phyloP scores from a whole-genome alignment of 352 stramenopile genomes.

The Blastocystis sp. region DNA sequence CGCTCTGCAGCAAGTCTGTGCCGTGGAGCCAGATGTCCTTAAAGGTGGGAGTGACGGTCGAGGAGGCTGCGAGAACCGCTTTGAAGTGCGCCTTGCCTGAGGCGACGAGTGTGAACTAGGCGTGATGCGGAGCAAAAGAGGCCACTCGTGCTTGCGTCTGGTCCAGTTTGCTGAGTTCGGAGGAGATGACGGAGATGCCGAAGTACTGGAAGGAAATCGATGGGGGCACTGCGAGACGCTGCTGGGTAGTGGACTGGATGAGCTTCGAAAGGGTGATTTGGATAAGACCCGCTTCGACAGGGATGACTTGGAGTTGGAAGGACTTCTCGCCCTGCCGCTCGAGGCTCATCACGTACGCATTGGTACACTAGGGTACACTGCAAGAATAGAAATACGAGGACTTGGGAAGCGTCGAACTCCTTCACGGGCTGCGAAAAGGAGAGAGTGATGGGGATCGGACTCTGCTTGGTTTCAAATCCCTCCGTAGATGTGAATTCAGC shows the following conservation, averaged over 20 bases:
- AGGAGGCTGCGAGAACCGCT: slow-evolving; percentile 1
- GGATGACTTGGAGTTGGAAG: slow-evolving; percentile 4
- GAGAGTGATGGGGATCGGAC: slow-evolving; percentile 13
- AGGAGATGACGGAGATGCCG: neutral
- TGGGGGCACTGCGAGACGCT: neutral
- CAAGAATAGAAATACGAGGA: slow-evolving; percentile 4
- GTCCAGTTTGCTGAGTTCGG: slow-evolving; percentile 8
- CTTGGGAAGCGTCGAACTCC: slow-evolving; percentile 2
- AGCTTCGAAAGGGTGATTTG: slow-evolving; percentile 28
- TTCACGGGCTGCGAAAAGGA: slow-evolving; percentile 22
- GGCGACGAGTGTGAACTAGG: neutral
- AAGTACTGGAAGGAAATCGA: slow-evolving; percentile 51
- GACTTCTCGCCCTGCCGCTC: neutral
- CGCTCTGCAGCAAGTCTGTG: neutral
- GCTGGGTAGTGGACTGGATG: slow-evolving; percentile 1
- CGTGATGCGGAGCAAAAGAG: neutral
- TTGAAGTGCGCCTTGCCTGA: neutral
- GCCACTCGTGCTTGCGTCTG: slow-evolving; percentile 23
- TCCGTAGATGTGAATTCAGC: slow-evolving; percentile 11
- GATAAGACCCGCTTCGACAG: neutral
- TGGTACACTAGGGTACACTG: neutral
- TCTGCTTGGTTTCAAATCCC: slow-evolving; percentile 1
- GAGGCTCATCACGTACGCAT: neutral
- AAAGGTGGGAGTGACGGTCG: neutral
- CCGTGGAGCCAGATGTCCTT: slow-evolving; percentile 22